These are phyloP conservation scores for Fraxinus dipetala DNA, from an alignment of 305 asterid genomes.

Conservation along the genomic window DNA sequence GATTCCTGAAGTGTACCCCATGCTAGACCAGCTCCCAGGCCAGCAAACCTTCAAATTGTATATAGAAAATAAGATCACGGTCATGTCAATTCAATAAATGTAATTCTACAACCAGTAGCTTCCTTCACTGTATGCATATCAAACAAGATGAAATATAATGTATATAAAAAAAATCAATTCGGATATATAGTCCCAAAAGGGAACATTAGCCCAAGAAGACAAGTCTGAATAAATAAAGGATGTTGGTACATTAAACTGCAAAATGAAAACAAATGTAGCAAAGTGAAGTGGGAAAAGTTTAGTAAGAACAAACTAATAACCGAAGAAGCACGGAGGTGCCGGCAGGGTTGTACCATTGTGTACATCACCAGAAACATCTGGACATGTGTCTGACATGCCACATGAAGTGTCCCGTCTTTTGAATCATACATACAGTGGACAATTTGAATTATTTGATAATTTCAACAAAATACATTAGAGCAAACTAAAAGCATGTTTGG, in stretches of 20 bases:
- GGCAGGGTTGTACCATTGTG: background rate
- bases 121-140: background rate
- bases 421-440: background rate
- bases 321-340: background rate
- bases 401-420: background rate
- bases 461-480: background rate
- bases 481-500: background rate
- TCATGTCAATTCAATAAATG: slow-evolving; percentile 15
- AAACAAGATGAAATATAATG: slow-evolving; percentile 4
- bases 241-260: background rate
- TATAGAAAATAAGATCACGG: slow-evolving; percentile 29
- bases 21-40: slow-evolving; percentile 95
- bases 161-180: background rate
- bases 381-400: background rate
- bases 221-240: background rate
- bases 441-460: background rate
- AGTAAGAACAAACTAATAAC: background rate
- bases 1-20: slow-evolving; percentile 98
- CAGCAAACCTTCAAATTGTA: slow-evolving; percentile 68
- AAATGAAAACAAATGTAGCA: background rate
- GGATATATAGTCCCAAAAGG: background rate
- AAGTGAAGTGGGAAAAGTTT: background rate
- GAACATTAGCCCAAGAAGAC: slow-evolving; percentile 1
- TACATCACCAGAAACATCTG: background rate
- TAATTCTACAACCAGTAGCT: background rate